Percentiles rank a stretch among this genome's conserved stretches.
phyloP scores from a whole-genome alignment of 495 filamentous ascomycete species.

The Penicillium macrosclerotiorum region DNA sequence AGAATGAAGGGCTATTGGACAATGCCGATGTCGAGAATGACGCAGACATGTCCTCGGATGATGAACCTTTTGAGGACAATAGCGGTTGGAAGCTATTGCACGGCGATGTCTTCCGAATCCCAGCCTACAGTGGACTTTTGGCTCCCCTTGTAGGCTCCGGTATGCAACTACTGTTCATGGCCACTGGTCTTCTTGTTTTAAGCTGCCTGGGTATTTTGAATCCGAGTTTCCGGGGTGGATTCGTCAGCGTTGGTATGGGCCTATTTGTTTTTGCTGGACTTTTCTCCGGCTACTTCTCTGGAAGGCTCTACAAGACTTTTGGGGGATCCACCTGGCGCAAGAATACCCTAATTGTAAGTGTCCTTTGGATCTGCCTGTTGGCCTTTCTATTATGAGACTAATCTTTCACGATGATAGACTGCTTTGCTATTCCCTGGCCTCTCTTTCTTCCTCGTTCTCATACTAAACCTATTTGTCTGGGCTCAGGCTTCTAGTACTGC shows the following conservation, averaged over 20 bases:
- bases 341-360: slow-evolving; percentile 68
- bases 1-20: slow-evolving; percentile 60
- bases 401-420: slow-evolving; percentile 57
- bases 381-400: slow-evolving; percentile 17
- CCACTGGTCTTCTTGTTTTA: slow-evolving; percentile 71
- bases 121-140: slow-evolving; percentile 70
- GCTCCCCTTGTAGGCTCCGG: slow-evolving; percentile 87
- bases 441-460: slow-evolving; percentile 73
- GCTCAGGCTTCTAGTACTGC: slow-evolving; percentile 88
- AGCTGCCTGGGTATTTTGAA: slow-evolving; percentile 83
- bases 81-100: slow-evolving; percentile 96
- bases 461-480: slow-evolving; percentile 93
- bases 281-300: slow-evolving; percentile 92
- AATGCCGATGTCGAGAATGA: slow-evolving; percentile 56
- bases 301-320: slow-evolving; percentile 82
- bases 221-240: slow-evolving; percentile 88
- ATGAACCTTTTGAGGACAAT: slow-evolving; percentile 77
- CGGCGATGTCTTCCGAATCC: slow-evolving; percentile 86
- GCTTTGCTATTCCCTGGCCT: slow-evolving; percentile 83
- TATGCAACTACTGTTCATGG: slow-evolving; percentile 88
- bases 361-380: neutral
- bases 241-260: slow-evolving; percentile 82
- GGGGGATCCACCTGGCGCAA: slow-evolving; percentile 75
- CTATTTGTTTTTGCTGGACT: slow-evolving; percentile 86
- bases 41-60: slow-evolving; percentile 66